phyloP scores from a whole-genome alignment of 805 yeast genomes.

The Maudiozyma turicensis region DNA sequence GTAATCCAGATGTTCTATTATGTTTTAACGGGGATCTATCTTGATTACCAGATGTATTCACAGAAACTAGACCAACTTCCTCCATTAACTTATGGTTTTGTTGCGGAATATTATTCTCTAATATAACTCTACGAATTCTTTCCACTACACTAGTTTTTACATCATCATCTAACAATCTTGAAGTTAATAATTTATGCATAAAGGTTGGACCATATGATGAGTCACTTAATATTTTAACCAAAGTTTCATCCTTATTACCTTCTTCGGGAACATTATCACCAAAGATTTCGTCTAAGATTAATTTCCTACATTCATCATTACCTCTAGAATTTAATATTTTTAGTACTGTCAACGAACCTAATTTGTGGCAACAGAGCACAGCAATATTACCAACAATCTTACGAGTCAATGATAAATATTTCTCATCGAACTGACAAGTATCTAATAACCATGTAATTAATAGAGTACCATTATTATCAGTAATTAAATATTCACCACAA shows the following conservation, averaged over 20 bases:
- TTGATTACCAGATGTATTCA: background rate
- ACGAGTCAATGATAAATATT: constrained; percentile 56
- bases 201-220: constrained; percentile 60
- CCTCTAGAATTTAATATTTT: constrained; percentile 65
- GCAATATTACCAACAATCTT: constrained; percentile 53
- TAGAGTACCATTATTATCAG: constrained; percentile 80
- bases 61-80: constrained; percentile 61
- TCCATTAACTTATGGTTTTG: constrained; percentile 81
- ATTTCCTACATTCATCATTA: constrained; percentile 48
- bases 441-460: constrained; percentile 92
- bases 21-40: constrained; percentile 4
- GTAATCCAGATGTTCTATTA: background rate
- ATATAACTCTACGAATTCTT: constrained; percentile 54
- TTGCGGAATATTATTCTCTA: constrained; percentile 51
- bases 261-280: constrained; percentile 29
- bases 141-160: constrained; percentile 46
- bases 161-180: constrained; percentile 54
- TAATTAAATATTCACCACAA: constrained; percentile 67
- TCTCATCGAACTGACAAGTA: constrained; percentile 56
- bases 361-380: constrained; percentile 63
- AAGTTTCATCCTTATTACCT: constrained; percentile 6
- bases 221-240: constrained; percentile 57
- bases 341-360: constrained; percentile 74
- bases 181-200: constrained; percentile 57
- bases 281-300: constrained; percentile 57